Evolutionary conservation across 305 asterid species (phyloP).

Genomic region (Fraxinus sp.): DNA sequence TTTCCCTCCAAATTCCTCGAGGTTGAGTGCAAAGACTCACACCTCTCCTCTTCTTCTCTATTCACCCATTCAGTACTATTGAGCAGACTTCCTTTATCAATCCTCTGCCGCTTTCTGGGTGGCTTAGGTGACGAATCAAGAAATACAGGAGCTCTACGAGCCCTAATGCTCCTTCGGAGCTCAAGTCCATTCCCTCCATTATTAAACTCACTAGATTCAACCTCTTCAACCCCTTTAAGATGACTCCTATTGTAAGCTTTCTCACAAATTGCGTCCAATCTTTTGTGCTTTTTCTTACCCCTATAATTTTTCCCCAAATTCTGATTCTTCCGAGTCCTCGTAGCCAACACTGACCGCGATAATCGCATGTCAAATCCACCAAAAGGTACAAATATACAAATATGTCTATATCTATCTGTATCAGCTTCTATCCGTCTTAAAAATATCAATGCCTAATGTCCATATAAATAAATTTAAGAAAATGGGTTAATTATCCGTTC

Average conservation of each 20-base stretch:
- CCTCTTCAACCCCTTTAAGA: constrained; percentile 41
- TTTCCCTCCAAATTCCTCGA: constrained; percentile 47
- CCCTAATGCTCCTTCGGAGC: constrained; percentile 76
- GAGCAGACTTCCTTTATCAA: constrained; percentile 32
- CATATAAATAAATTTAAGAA: constrained; percentile 19
- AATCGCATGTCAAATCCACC: constrained; percentile 61
- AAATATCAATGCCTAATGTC: constrained; percentile 14
- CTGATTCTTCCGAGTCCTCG: constrained; percentile 49
- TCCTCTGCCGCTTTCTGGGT: constrained; percentile 60
- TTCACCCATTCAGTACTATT: constrained; percentile 35
- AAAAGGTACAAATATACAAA: constrained; percentile 8
- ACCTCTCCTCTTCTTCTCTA: constrained; percentile 37
- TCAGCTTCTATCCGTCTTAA: neutral
- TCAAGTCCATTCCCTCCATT: constrained; percentile 53
- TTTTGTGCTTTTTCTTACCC: constrained; percentile 78
- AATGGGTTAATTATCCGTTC: neutral
- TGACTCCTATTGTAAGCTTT: constrained; percentile 56
- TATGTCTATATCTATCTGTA: neutral
- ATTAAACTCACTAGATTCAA: constrained; percentile 32
- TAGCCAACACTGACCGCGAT: constrained; percentile 51
- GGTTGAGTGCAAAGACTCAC: constrained; percentile 40
- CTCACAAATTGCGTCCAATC: constrained; percentile 81
- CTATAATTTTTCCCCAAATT: constrained; percentile 47
- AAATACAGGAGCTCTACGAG: constrained; percentile 73
- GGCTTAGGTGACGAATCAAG: constrained; percentile 94